Conservation (phyloP, 2,329 filamentous ascomycete species). For the Aureobasidium pullulans region DNA sequence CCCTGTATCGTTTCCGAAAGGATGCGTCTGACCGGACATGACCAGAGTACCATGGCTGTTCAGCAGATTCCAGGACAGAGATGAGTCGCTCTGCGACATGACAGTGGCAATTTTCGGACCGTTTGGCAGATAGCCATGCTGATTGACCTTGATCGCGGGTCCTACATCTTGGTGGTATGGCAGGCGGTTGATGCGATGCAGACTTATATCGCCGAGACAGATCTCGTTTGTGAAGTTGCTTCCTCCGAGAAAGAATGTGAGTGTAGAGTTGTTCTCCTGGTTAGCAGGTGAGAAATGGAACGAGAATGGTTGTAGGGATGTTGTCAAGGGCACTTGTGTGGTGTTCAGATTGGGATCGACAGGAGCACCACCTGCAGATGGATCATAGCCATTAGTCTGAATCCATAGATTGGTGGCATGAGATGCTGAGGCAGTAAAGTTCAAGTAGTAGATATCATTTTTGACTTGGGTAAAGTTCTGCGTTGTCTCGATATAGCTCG, state of each 20-base stretch:
- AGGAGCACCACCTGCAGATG: constrained; percentile 9
- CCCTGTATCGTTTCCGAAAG: constrained; percentile 10
- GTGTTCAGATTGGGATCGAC: constrained; percentile 14
- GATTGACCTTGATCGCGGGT: constrained; percentile 13
- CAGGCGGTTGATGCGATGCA: constrained; percentile 14
- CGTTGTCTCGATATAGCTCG: constrained; percentile 10
- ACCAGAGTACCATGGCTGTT: not conserved
- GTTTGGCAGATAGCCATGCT: constrained; percentile 12
- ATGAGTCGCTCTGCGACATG: not conserved
- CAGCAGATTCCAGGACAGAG: constrained; percentile 6
- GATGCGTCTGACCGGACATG: not conserved
- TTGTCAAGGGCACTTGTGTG: constrained; percentile 9
- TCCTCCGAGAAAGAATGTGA: constrained; percentile 11
- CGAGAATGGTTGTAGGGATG: not conserved
- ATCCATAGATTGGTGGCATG: constrained; percentile 11
- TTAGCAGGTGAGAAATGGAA: constrained; percentile 15
- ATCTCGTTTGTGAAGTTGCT: not conserved
- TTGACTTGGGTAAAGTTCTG: constrained; percentile 14
- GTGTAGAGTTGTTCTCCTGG: constrained; percentile 9
- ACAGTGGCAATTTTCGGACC: constrained; percentile 14
- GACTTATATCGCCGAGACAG: constrained; percentile 8
- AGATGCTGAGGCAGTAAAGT: constrained; percentile 14
- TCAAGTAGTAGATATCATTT: constrained; percentile 15
- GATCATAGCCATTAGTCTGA: constrained; percentile 5
- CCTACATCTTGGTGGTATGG: constrained; percentile 13